A percentile compares a stretch with the other conserved stretches of the same genome.
Conservation (phyloP, 768 basidiomycete species). For the Dioszegia crocea region DNA sequence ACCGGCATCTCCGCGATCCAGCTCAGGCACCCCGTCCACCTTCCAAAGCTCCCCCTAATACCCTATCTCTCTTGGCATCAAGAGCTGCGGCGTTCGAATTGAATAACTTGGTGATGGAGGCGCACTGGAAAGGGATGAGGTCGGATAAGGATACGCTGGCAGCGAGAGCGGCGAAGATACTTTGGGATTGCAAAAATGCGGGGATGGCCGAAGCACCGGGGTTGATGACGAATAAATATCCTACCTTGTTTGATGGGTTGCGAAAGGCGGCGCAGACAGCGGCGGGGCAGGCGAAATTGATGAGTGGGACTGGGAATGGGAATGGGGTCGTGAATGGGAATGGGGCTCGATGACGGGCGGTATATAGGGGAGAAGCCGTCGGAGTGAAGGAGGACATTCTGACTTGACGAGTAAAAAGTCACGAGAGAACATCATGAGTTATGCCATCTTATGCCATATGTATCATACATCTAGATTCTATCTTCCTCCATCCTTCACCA, state of each 20-base stretch:
- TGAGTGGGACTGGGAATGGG: background rate
- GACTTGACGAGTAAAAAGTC: background rate
- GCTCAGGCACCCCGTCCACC: background rate
- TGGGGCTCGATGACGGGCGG: background rate
- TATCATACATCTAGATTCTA: background rate
- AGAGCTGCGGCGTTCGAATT: constrained; percentile 1
- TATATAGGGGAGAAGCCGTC: background rate
- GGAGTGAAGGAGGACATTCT: background rate
- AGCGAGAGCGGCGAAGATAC: constrained; percentile 2
- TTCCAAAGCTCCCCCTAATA: background rate
- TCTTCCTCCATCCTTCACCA: constrained; percentile 2
- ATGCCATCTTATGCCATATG: background rate
- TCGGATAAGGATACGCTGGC: constrained; percentile 8
- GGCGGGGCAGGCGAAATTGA: background rate
- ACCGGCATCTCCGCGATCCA: constrained; percentile 3
- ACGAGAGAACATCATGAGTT: background rate
- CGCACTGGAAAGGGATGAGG: background rate
- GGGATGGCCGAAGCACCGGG: background rate
- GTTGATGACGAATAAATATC: constrained; percentile 3
- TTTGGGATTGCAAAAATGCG: constrained; percentile 9
- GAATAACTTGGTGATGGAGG: constrained; percentile 4
- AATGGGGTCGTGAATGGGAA: background rate
- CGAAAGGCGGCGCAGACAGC: constrained; percentile 7
- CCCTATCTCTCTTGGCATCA: background rate
- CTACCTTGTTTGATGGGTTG: constrained; percentile 7